A percentile compares a stretch with the other conserved stretches of the same genome.
phyloP scores from a whole-genome alignment of 2,329 filamentous ascomycete species.

The Lasiodiplodia gonubiensis region DNA sequence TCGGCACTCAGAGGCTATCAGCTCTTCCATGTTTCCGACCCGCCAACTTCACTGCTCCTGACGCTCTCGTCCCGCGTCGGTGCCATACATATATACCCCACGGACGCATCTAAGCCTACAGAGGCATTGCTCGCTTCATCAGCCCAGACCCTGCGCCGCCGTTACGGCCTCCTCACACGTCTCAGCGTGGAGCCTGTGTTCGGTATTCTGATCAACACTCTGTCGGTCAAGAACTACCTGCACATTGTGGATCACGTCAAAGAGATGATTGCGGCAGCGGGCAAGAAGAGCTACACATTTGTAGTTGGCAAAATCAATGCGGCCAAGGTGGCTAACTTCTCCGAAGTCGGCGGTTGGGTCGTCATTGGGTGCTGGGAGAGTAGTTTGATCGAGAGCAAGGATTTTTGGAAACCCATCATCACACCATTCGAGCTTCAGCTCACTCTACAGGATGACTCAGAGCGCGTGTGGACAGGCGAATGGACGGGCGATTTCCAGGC shows the following conservation, averaged over 20 bases:
- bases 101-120: constrained; percentile 38
- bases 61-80: constrained; percentile 83
- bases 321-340: constrained; percentile 95
- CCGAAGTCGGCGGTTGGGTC: constrained; percentile 94
- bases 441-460: constrained; percentile 74
- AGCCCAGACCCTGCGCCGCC: constrained; percentile 71
- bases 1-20: constrained; percentile 68
- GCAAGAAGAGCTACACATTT: constrained; percentile 95
- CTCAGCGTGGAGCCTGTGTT: constrained; percentile 83
- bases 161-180: constrained; percentile 84
- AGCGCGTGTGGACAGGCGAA: constrained; percentile 81
- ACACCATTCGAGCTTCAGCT: constrained; percentile 93
- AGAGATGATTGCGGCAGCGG: constrained; percentile 73
- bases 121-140: constrained; percentile 57
- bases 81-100: constrained; percentile 78
- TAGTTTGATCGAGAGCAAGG: constrained; percentile 84
- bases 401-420: constrained; percentile 86
- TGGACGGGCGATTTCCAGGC: constrained; percentile 89
- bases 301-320: constrained; percentile 97
- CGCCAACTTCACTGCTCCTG: constrained; percentile 81
- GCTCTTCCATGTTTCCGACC: constrained; percentile 83
- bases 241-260: constrained; percentile 77
- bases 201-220: constrained; percentile 93
- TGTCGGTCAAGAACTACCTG: constrained; percentile 90
- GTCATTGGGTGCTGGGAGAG: constrained; percentile 99